A percentile compares a stretch with the other conserved stretches of the same genome.
These are phyloP conservation scores for Anethum foeniculum DNA, from an alignment of 140 eudicot genomes.

Conservation along the genomic window DNA sequence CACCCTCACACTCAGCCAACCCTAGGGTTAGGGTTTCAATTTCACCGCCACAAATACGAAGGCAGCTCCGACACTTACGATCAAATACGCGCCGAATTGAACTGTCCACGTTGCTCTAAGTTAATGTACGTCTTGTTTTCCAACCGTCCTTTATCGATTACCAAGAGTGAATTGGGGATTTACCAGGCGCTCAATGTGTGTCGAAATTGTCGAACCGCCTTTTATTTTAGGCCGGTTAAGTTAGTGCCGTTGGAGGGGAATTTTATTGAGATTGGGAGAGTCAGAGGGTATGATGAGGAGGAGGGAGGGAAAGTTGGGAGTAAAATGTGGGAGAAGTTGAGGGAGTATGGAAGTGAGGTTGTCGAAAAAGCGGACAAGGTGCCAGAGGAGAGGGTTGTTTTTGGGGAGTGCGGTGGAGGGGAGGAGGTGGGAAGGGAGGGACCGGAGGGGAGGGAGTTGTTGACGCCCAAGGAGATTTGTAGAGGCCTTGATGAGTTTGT, in stretches of 20 bases:
- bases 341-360: conserved; percentile 39
- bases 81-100: conserved; percentile 57
- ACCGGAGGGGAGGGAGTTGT: conserved; percentile 56
- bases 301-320: conserved; percentile 17
- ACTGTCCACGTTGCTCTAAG: conserved; percentile 73
- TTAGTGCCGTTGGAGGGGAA: conserved; percentile 72
- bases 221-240: conserved; percentile 45
- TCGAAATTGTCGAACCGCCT: conserved; percentile 75
- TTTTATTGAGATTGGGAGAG: conserved; percentile 69
- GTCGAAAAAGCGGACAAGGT: conserved; percentile 55
- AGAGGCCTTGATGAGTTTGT: conserved; percentile 81
- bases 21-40: not conserved
- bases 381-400: conserved; percentile 16
- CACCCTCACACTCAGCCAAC: not conserved
- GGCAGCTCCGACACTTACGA: conserved; percentile 16
- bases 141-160: conserved; percentile 17
- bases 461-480: conserved; percentile 88
- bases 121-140: conserved; percentile 58
- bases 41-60: not conserved
- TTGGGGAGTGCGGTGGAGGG: conserved; percentile 16
- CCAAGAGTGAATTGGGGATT: conserved; percentile 8
- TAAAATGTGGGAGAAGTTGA: conserved; percentile 51
- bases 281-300: conserved; percentile 17
- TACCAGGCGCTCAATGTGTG: conserved; percentile 56
- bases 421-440: conserved; percentile 26